Evolutionary conservation across 225 moss, liverwort and hornwort genomes (phyloP).

Genomic region (Anthoceros angustus): DNA sequence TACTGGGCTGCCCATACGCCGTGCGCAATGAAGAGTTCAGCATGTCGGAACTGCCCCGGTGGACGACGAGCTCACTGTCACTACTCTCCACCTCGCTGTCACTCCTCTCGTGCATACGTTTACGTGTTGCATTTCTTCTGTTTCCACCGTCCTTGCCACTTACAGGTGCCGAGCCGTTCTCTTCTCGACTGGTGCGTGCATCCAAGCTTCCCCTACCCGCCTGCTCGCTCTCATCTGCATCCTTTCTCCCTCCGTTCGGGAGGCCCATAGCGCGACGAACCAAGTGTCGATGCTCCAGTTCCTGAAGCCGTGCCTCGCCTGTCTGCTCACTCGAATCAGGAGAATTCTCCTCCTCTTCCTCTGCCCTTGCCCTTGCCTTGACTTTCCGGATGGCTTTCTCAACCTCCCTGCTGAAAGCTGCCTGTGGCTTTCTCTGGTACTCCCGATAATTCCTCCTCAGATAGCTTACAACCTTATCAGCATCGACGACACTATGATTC

Average conservation of each 20-base stretch:
- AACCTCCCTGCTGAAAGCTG: slow-evolving; percentile 60
- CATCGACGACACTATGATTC: slow-evolving; percentile 41
- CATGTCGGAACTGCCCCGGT: slow-evolving; percentile 22
- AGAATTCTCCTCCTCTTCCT: slow-evolving; percentile 13
- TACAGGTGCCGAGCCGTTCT: neutral
- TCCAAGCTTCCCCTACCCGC: slow-evolving; percentile 13
- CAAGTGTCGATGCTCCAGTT: neutral
- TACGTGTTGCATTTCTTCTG: slow-evolving; percentile 22
- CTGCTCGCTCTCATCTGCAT: slow-evolving; percentile 21
- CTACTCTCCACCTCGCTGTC: slow-evolving; percentile 48
- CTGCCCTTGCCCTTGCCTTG: slow-evolving; percentile 26
- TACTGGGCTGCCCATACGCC: slow-evolving; percentile 31
- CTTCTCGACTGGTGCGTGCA: neutral
- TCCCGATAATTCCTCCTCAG: slow-evolving; percentile 50
- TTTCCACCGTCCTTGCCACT: slow-evolving; percentile 10
- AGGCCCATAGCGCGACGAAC: too few relatives aligned
- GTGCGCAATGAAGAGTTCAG: slow-evolving; percentile 35
- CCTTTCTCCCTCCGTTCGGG: slow-evolving; percentile 19
- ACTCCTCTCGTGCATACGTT: too few relatives aligned
- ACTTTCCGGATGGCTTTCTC: slow-evolving; percentile 36
- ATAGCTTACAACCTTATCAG: slow-evolving; percentile 49
- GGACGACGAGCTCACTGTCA: slow-evolving; percentile 39
- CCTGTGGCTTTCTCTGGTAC: slow-evolving; percentile 57
- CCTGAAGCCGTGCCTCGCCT: neutral
- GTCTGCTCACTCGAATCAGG: slow-evolving; percentile 11